Conservation (phyloP, 345 rosid species). For the Rubroshorea leprosula region DNA sequence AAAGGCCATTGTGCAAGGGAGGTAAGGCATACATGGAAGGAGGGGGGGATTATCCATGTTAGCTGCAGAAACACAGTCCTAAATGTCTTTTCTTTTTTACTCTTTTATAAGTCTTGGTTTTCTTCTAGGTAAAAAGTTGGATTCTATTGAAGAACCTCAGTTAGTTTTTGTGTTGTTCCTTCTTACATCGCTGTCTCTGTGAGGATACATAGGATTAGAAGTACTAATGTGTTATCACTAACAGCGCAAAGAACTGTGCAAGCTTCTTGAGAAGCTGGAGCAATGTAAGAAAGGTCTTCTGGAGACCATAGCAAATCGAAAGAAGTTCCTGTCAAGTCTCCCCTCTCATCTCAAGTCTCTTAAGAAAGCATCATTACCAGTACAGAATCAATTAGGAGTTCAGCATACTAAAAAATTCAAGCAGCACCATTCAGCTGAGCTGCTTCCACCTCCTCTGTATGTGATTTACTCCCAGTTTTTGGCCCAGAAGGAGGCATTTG, state of each 20-base stretch:
- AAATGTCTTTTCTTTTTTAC: no score
- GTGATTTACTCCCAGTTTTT: conserved; percentile 71
- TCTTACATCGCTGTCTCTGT: neutral
- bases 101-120: no score
- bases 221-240: conserved; percentile 5
- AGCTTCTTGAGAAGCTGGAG: conserved; percentile 62
- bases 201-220: neutral
- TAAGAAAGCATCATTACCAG: conserved; percentile 89
- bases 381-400: conserved; percentile 77
- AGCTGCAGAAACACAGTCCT: no score
- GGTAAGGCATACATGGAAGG: no score
- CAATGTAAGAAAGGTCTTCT: conserved; percentile 54
- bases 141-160: neutral
- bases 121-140: no score
- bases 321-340: conserved; percentile 74
- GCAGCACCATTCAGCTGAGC: conserved; percentile 75
- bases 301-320: conserved; percentile 72
- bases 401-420: conserved; percentile 65
- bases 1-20: no score
- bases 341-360: conserved; percentile 83
- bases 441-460: conserved; percentile 88
- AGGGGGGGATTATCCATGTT: no score
- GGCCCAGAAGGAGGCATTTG: conserved; percentile 88
- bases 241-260: conserved; percentile 80
- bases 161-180: neutral